Evolutionary conservation across 2,329 filamentous ascomycete species (phyloP), one percentile per base, ranked within the genome.

Genomic region (Microthyrium microscopicum): DNA sequence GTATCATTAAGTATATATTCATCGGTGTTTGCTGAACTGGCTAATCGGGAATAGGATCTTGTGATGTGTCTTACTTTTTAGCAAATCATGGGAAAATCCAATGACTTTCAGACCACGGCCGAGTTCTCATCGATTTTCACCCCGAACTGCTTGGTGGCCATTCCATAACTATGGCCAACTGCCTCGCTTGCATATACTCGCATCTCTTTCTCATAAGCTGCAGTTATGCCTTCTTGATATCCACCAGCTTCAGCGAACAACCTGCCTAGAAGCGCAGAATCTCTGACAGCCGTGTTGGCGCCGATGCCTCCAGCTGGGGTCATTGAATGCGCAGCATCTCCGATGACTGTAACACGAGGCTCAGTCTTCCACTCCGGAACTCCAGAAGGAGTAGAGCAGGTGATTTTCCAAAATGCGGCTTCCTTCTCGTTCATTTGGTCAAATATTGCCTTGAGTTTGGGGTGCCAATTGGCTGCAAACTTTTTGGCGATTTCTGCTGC

Each of bases 321-420:
- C 68, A 72, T 72, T 1, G 58, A 60, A 39, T 72, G 68, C 3
- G 50, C 66, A 0, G 68, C 67, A 42, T 73, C 68, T 1, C 69
- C 69, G 34, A 73, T 65, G 1, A 71, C 55, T 0, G 68, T 72
- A 7, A 72, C 67, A 0, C 70, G 58, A 0, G 64, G 59, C 34
- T 71, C 61, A 28, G 70, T 74, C 6, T 52, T 42, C 72, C 72
- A 76, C 28, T 65, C 57, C 0, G 72, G 71, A 0, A 76, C 67
- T 2, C 70, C 70, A 1, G 56, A 56, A 0, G 70, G 71, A 0
- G 59, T 63, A 0, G 69, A 73, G 41, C 68, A 75, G 2, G 70
- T 74, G 30, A 77, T 74, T 43, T 73, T 76, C 68, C 70, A 75
- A 41, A 77, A 76, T 0, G 72, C 70, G 0, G 71, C 66, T 40